phyloP scores from a whole-genome alignment of 208 protist genomes.

The Crithidia thermophila region DNA sequence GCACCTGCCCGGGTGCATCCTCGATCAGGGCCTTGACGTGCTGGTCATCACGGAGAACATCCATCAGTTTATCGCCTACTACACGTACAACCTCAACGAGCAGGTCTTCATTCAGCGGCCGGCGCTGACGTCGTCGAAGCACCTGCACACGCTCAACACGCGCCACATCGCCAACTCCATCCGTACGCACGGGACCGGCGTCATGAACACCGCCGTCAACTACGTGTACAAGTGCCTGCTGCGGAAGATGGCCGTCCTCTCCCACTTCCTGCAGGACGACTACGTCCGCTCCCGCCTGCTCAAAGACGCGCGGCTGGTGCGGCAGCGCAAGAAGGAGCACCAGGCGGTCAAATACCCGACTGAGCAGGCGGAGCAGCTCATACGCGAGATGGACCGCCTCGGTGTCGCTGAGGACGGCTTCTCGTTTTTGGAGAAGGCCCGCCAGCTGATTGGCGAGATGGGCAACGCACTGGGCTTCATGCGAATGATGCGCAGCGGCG shows the following conservation, averaged over 20 bases:
- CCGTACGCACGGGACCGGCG: conserved; percentile 97
- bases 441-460: conserved; percentile 97
- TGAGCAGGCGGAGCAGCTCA: conserved; percentile 90
- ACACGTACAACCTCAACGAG: conserved; percentile 98
- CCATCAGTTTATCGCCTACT: conserved; percentile 96
- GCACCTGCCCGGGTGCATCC: conserved; percentile 92
- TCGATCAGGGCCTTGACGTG: conserved; percentile 97
- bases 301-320: conserved; percentile 72
- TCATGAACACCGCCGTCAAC: conserved; percentile 98
- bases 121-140: conserved; percentile 79
- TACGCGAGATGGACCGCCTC: conserved; percentile 93
- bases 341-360: conserved; percentile 84
- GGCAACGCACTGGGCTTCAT: conserved; percentile 98
- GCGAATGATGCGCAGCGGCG: conserved; percentile 93
- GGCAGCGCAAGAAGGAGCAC: conserved; percentile 62
- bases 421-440: conserved; percentile 94
- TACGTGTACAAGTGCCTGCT: conserved; percentile 96
- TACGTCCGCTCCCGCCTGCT: conserved; percentile 94
- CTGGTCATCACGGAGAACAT: conserved; percentile 98
- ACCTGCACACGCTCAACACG: conserved; percentile 96
- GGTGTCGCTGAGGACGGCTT: conserved; percentile 77
- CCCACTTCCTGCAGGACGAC: conserved; percentile 97
- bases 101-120: conserved; percentile 96
- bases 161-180: conserved; percentile 97
- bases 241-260: conserved; percentile 95